Conservation (phyloP, 768 basidiomycete genomes). For the Pleurotus cornucopiae region DNA sequence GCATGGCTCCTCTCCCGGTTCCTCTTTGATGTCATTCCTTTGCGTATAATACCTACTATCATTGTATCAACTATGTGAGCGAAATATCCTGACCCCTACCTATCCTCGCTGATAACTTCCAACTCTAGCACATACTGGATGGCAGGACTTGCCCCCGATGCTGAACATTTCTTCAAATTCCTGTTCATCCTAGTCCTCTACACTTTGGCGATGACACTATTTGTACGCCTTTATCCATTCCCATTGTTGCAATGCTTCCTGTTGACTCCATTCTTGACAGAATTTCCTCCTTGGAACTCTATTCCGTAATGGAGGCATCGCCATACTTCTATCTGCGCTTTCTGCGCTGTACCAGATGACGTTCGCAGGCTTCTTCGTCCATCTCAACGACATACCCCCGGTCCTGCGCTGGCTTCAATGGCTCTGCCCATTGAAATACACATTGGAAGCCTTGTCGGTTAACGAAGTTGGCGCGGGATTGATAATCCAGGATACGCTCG, state of each 20-base stretch:
- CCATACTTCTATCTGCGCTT: slow-evolving; percentile 82
- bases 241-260: background rate
- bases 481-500: slow-evolving; percentile 72
- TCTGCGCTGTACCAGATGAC: slow-evolving; percentile 81
- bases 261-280: slow-evolving; percentile 28
- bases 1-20: slow-evolving; percentile 89
- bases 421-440: slow-evolving; percentile 80
- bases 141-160: slow-evolving; percentile 80
- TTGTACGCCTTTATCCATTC: slow-evolving; percentile 41
- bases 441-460: slow-evolving; percentile 81
- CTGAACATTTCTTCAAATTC: slow-evolving; percentile 92
- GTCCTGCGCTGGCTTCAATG: slow-evolving; percentile 94
- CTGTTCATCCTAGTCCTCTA: slow-evolving; percentile 85
- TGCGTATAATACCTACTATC: slow-evolving; percentile 87
- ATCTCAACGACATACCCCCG: slow-evolving; percentile 78
- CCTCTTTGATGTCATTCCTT: slow-evolving; percentile 84
- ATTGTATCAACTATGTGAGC: slow-evolving; percentile 79
- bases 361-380: slow-evolving; percentile 90
- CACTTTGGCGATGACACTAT: slow-evolving; percentile 82
- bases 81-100: background rate
- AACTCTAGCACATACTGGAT: slow-evolving; percentile 83
- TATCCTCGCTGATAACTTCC: slow-evolving; percentile 8
- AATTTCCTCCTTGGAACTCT: slow-evolving; percentile 87
- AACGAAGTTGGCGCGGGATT: slow-evolving; percentile 92
- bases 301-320: slow-evolving; percentile 85